Evolutionary conservation across 2,329 filamentous ascomycete genomes (phyloP).

Genomic region (Fusarium liriodendri): DNA sequence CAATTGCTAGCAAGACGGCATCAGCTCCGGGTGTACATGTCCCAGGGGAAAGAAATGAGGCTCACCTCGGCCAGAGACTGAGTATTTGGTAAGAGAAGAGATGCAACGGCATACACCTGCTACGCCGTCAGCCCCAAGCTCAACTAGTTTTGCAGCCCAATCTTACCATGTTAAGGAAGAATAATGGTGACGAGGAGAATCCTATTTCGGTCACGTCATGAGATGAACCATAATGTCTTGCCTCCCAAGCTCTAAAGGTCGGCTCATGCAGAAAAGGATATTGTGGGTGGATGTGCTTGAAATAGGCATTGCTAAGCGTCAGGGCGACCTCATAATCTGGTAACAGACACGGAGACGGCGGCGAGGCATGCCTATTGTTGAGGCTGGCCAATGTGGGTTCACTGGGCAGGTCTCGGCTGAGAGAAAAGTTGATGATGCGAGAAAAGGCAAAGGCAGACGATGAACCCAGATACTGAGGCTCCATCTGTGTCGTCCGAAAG

Average conservation of each 20-base stretch:
- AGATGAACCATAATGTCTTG: slow-evolving; percentile 27
- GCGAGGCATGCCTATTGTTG: not conserved
- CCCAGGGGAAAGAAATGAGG: not conserved
- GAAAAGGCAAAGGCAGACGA: slow-evolving; percentile 47
- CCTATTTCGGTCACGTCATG: not conserved
- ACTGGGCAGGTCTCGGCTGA: slow-evolving; percentile 3
- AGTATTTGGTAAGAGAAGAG: slow-evolving; percentile 10
- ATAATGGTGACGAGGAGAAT: not conserved
- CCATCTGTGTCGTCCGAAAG: slow-evolving; percentile 27
- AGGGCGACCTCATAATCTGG: slow-evolving; percentile 13
- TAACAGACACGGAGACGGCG: slow-evolving; percentile 8
- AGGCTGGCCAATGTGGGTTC: not conserved
- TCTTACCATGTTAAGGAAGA: slow-evolving; percentile 24
- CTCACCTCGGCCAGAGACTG: slow-evolving; percentile 23
- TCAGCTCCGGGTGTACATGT: no score
- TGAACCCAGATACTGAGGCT: slow-evolving; percentile 45
- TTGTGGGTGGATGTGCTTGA: slow-evolving; percentile 51
- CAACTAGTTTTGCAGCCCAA: accelerated
- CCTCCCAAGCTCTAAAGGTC: slow-evolving; percentile 48
- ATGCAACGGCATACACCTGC: slow-evolving; percentile 32
- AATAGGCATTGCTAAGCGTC: slow-evolving; percentile 47
- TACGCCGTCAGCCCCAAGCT: no score
- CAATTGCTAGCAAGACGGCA: slow-evolving; percentile 3
- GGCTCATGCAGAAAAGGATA: slow-evolving; percentile 52
- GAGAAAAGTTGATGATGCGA: slow-evolving; percentile 34